These are phyloP conservation scores for Chrysanthemum lavandulifolium DNA, from an alignment of 129 eudicot genomes.

Conservation along the genomic window DNA sequence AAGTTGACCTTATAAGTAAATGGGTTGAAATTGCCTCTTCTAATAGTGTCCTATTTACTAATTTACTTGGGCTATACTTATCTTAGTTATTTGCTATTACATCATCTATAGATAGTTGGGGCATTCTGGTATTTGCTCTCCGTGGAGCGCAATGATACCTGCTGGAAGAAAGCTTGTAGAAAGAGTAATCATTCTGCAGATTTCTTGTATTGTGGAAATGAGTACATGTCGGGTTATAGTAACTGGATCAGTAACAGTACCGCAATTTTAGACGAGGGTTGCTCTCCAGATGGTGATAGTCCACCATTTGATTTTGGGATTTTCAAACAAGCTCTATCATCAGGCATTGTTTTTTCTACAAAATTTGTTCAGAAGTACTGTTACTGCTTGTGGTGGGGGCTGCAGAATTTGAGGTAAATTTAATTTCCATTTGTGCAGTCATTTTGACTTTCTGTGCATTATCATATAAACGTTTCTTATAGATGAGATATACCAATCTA, in stretches of 20 bases:
- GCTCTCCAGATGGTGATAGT: slow-evolving; percentile 54
- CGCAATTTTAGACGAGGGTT: slow-evolving; percentile 40
- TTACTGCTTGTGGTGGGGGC: slow-evolving; percentile 99
- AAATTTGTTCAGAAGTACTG: slow-evolving; percentile 77
- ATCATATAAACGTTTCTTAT: slow-evolving; percentile 6
- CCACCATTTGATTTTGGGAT: slow-evolving; percentile 90
- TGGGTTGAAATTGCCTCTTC: neutral
- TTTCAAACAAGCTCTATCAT: slow-evolving; percentile 73
- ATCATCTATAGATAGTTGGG: slow-evolving; percentile 80
- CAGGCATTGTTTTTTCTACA: slow-evolving; percentile 68
- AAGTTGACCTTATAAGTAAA: neutral
- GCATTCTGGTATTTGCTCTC: slow-evolving; percentile 90
- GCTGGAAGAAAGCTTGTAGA: slow-evolving; percentile 86
- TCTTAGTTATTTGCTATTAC: neutral
- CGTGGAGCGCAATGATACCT: slow-evolving; percentile 78
- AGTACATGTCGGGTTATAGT: slow-evolving; percentile 37
- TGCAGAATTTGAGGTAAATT: slow-evolving; percentile 84
- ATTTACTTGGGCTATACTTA: neutral
- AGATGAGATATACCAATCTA: neutral
- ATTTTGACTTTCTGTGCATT: neutral
- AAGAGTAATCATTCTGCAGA: slow-evolving; percentile 23
- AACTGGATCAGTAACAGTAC: slow-evolving; percentile 55
- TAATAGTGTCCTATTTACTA: neutral
- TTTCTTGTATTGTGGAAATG: slow-evolving; percentile 80
- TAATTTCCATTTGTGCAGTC: neutral